Evolutionary conservation across 1,139 yeast species (phyloP).

Genomic region (Yamadazyma sp.): DNA sequence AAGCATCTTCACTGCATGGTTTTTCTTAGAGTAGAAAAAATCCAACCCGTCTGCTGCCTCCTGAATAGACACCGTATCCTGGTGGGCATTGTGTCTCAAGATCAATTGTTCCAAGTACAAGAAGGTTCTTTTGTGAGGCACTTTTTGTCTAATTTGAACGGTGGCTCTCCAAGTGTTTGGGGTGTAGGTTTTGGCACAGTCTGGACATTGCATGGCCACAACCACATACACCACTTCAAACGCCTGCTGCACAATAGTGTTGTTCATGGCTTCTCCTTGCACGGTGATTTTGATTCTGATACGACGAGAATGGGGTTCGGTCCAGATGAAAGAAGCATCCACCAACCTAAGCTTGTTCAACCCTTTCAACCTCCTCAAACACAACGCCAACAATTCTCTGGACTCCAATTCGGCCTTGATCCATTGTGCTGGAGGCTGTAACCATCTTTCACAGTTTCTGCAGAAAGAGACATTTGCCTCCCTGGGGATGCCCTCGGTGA

Average conservation of each 20-base stretch:
- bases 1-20: slow-evolving; percentile 91
- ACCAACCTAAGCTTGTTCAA: slow-evolving; percentile 82
- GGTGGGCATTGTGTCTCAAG: slow-evolving; percentile 89
- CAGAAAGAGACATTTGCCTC: slow-evolving; percentile 92
- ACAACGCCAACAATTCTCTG: slow-evolving; percentile 85
- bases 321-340: slow-evolving; percentile 97
- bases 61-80: slow-evolving; percentile 89
- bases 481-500: slow-evolving; percentile 93
- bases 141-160: slow-evolving; percentile 96
- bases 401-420: slow-evolving; percentile 87
- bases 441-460: slow-evolving; percentile 93
- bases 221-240: slow-evolving; percentile 95
- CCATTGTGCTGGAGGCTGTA: slow-evolving; percentile 97
- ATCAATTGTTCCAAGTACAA: slow-evolving; percentile 92
- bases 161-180: slow-evolving; percentile 97
- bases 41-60: slow-evolving; percentile 95
- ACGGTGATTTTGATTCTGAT: slow-evolving; percentile 87
- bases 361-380: slow-evolving; percentile 87
- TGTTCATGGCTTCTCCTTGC: slow-evolving; percentile 94
- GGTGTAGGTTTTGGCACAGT: slow-evolving; percentile 95
- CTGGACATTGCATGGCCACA: slow-evolving; percentile 96
- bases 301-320: slow-evolving; percentile 98
- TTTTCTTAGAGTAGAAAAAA: slow-evolving; percentile 84
- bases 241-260: slow-evolving; percentile 90
- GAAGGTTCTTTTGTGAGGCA: slow-evolving; percentile 93